Evolutionary conservation across 2,329 filamentous ascomycete species (phyloP).

Genomic region (Claviceps sp.): DNA sequence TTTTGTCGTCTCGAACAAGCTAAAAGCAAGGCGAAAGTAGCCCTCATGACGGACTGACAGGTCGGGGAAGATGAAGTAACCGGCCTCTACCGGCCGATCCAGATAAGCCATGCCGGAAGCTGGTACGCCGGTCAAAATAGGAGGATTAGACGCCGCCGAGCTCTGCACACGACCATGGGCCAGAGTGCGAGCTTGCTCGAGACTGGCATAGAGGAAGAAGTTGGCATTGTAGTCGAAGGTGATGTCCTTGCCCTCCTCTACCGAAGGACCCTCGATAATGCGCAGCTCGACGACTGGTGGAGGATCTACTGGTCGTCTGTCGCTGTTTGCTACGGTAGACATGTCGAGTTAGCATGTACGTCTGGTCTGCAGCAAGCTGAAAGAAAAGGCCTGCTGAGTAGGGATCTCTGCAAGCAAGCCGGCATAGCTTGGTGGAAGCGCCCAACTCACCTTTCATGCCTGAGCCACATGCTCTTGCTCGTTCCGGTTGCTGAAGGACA

Average conservation of each 20-base stretch:
- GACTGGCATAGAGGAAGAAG: constrained; percentile 90
- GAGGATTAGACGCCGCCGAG: constrained; percentile 54
- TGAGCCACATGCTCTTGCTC: constrained; percentile 86
- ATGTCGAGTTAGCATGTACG: constrained; percentile 8
- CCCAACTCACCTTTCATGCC: constrained; percentile 72
- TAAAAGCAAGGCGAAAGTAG: constrained; percentile 81
- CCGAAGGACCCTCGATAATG: constrained; percentile 60
- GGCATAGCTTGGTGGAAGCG: background rate
- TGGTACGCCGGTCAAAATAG: constrained; percentile 85
- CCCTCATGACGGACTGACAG: constrained; percentile 92
- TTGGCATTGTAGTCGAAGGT: constrained; percentile 92
- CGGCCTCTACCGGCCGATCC: constrained; percentile 65
- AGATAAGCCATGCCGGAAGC: constrained; percentile 94
- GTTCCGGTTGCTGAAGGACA: constrained; percentile 88
- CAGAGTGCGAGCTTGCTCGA: constrained; percentile 74
- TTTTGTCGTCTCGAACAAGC: constrained; percentile 87
- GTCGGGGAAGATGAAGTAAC: constrained; percentile 97
- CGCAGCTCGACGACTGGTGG: constrained; percentile 87
- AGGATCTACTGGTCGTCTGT: constrained; percentile 84
- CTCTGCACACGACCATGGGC: constrained; percentile 64
- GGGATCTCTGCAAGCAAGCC: too few relatives aligned
- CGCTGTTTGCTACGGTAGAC: constrained; percentile 29
- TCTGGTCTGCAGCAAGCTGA: too few relatives aligned
- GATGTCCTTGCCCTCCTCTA: constrained; percentile 51
- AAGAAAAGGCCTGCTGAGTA: too few relatives aligned